Evolutionary conservation across 805 yeast species (phyloP).

Genomic region (Zygosaccharomyces kombuchaensis): DNA sequence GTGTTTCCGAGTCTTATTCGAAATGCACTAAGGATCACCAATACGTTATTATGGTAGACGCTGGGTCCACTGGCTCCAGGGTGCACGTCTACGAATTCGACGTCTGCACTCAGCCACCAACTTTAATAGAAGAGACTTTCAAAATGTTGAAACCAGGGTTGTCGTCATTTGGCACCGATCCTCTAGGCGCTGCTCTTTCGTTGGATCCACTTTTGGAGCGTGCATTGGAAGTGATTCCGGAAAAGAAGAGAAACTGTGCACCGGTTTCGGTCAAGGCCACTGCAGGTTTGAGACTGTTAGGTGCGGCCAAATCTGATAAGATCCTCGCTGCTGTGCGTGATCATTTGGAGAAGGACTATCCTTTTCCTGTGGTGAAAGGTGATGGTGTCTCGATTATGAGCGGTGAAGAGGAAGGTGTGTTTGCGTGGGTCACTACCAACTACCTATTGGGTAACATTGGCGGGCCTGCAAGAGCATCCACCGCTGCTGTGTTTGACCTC

Average conservation of each 20-base stretch:
- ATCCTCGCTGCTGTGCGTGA: conserved; percentile 72
- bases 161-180: conserved; percentile 75
- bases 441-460: conserved; percentile 93
- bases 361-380: conserved; percentile 84
- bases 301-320: conserved; percentile 63
- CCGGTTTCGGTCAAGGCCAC: conserved; percentile 98
- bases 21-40: conserved; percentile 46
- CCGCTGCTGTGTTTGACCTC: conserved; percentile 95
- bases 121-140: conserved; percentile 72
- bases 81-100: conserved; percentile 91
- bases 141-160: conserved; percentile 91
- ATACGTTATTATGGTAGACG: conserved; percentile 92
- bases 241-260: conserved; percentile 66
- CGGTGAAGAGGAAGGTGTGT: conserved; percentile 96
- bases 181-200: conserved; percentile 83
- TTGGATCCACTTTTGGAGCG: conserved; percentile 73
- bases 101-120: conserved; percentile 81
- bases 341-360: conserved; percentile 75
- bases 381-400: conserved; percentile 92
- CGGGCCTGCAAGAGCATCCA: conserved; percentile 59
- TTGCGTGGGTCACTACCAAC: conserved; percentile 97
- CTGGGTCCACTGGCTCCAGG: conserved; percentile 96
- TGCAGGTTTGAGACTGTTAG: conserved; percentile 88
- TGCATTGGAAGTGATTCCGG: conserved; percentile 78
- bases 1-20: conserved; percentile 3